Base-by-base conservation (phyloP, 2,329 filamentous ascomycete species). In the Ophiostoma australiae region DNA sequence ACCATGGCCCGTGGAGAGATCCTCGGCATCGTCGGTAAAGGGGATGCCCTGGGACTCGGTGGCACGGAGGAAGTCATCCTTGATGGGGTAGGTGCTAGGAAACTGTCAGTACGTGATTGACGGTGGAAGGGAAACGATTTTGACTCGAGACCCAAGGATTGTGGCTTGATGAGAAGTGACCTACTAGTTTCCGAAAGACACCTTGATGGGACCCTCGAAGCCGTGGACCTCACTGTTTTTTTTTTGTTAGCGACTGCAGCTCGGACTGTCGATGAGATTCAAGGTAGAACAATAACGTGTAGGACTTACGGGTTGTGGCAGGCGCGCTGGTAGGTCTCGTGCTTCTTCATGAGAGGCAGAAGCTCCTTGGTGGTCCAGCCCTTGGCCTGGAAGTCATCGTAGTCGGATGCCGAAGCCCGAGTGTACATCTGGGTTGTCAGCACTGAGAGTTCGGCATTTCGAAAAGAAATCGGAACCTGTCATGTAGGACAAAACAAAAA, bases 301-400 rank as follows among this genome's bases (percentile, higher is more conserved):
- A 27, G 39, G 23, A 67, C 66, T 41, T 67, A 67, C 66, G 66
- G 85, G 78, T 90, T 90, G 75, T 87, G 87, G 68, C 82, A 86
- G 7, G 88, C 81, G 52, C 87, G 80, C 76, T 93, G 91, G 76
- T 93, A 93, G 0, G 90, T 93, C 81, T 93, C 91, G 73, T 92
- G 89, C 82, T 93, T 93, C 81, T 82, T 90, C 90, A 93, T 93
- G 27, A 93, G 82, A 0, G 91, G 91, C 5, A 93, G 80, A 5
- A 93, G 84, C 73, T 93, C 90, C 78, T 92, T 86, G 3, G 90
- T 92, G 10, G 85, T 88, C 91, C 91, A 93, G n/a, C 91, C 91
- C 78, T 91, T 89, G 70, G 90, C 87, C 76, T 92, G 89, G 80
- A 92, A 93, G 80, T 92, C 90, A 76, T 93, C 91, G 73, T 92